These are phyloP conservation scores for Hypoxylon sp. DNA, from an alignment of 2,329 filamentous ascomycete species.

Conservation along the genomic window DNA sequence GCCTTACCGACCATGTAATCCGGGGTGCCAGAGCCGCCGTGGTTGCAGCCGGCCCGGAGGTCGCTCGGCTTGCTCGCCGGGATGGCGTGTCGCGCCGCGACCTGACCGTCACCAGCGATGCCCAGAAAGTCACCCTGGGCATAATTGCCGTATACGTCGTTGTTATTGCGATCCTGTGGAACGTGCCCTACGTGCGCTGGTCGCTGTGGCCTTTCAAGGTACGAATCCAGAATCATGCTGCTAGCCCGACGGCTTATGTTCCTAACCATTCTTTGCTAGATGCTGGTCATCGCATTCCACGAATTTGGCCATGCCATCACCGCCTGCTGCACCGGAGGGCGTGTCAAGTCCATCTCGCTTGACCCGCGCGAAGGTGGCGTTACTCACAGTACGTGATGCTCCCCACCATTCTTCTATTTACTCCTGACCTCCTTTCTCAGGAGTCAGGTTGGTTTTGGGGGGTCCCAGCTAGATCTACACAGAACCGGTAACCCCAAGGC, in stretches of 20 bases:
- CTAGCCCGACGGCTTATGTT: not conserved
- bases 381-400: conserved; percentile 62
- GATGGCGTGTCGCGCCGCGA: conserved; percentile 57
- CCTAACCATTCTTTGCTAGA: conserved; percentile 54
- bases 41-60: conserved; percentile 39
- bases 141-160: conserved; percentile 77
- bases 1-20: conserved; percentile 37
- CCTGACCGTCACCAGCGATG: conserved; percentile 67
- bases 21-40: conserved; percentile 40
- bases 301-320: conserved; percentile 80
- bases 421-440: not conserved
- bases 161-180: conserved; percentile 79
- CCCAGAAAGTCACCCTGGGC: conserved; percentile 74
- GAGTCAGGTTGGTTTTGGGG: not conserved
- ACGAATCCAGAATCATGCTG: conserved; percentile 23
- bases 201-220: conserved; percentile 84
- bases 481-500: not conserved
- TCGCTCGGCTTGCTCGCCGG: conserved; percentile 37
- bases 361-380: conserved; percentile 81
- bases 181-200: conserved; percentile 77
- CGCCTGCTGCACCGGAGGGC: conserved; percentile 75
- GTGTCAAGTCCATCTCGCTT: conserved; percentile 76
- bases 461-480: not conserved
- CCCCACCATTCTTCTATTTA: not conserved
- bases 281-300: conserved; percentile 85